phyloP scores from a whole-genome alignment of 805 yeast species.

The Barnettozyma pratensis region DNA sequence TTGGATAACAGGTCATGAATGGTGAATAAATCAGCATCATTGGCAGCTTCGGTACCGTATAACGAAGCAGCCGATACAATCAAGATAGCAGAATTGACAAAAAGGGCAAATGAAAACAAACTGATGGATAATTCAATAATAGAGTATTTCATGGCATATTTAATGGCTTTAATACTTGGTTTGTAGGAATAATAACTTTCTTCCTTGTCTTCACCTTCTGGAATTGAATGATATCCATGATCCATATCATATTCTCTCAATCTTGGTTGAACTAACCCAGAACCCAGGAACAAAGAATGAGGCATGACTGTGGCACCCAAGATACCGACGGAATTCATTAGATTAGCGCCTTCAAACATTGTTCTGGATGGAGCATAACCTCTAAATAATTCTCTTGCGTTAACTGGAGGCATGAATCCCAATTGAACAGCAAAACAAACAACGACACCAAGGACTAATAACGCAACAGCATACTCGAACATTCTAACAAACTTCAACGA shows the following conservation, averaged over 20 bases:
- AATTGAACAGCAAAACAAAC: slow-evolving; percentile 75
- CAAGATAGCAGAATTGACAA: slow-evolving; percentile 80
- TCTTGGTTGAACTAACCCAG: slow-evolving; percentile 83
- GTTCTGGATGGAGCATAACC: slow-evolving; percentile 66
- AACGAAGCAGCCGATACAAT: slow-evolving; percentile 79
- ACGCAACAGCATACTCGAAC: slow-evolving; percentile 72
- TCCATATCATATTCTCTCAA: slow-evolving; percentile 66
- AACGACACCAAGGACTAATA: slow-evolving; percentile 69
- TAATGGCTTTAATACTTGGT: slow-evolving; percentile 72
- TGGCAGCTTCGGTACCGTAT: slow-evolving; percentile 63
- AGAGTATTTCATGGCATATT: slow-evolving; percentile 66
- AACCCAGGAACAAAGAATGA: slow-evolving; percentile 78
- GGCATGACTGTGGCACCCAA: slow-evolving; percentile 96
- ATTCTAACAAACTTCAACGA: slow-evolving; percentile 64
- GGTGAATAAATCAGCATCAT: slow-evolving; percentile 75
- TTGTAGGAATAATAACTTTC: slow-evolving; percentile 44
- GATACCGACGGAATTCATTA: slow-evolving; percentile 73
- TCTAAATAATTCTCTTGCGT: slow-evolving; percentile 44
- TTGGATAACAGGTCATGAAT: slow-evolving; percentile 60
- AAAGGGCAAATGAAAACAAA: slow-evolving; percentile 73
- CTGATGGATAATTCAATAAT: slow-evolving; percentile 67
- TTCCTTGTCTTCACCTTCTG: slow-evolving; percentile 23
- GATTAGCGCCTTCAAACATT: slow-evolving; percentile 53
- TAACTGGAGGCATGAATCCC: slow-evolving; percentile 42
- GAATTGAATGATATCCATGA: slow-evolving; percentile 41